Conservation (phyloP, 768 basidiomycete species). For the Leucosporidium scottii region DNA sequence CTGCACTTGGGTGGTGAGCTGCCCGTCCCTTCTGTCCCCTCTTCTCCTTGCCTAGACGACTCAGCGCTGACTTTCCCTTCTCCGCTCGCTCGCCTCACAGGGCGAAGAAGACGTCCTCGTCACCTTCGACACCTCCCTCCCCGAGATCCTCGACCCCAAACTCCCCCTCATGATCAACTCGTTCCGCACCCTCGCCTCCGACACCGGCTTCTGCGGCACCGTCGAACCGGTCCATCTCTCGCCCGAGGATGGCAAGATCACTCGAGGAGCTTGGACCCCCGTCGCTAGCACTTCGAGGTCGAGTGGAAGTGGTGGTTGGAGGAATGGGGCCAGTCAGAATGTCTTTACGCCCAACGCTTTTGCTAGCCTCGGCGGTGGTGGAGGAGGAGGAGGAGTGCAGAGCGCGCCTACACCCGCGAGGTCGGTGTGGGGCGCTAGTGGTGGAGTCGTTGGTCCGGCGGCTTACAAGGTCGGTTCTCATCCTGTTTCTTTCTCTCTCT, state of each 20-base stretch:
- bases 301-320: too few relatives aligned
- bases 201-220: conserved; percentile 29
- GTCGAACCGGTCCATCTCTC: conserved; percentile 19
- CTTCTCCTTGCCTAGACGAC: not conserved
- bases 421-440: conserved; percentile 14
- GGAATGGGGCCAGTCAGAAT: not conserved
- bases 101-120: conserved; percentile 36
- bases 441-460: conserved; percentile 5
- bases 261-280: conserved; percentile 25
- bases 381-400: conserved; percentile 7
- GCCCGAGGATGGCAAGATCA: conserved; percentile 25
- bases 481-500: too few relatives aligned
- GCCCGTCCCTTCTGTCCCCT: not conserved
- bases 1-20: conserved; percentile 32
- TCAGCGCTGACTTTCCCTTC: not conserved
- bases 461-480: conserved; percentile 16
- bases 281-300: conserved; percentile 5
- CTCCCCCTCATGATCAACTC: conserved; percentile 5
- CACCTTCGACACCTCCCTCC: conserved; percentile 1
- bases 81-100: not conserved
- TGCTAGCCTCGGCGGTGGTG: conserved; percentile 12
- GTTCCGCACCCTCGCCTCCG: conserved; percentile 9
- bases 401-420: not conserved
- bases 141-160: conserved; percentile 22
- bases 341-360: conserved; percentile 22